Base-by-base conservation (phyloP, 2,329 filamentous ascomycete genomes). In the Ceratocystis destructans region DNA sequence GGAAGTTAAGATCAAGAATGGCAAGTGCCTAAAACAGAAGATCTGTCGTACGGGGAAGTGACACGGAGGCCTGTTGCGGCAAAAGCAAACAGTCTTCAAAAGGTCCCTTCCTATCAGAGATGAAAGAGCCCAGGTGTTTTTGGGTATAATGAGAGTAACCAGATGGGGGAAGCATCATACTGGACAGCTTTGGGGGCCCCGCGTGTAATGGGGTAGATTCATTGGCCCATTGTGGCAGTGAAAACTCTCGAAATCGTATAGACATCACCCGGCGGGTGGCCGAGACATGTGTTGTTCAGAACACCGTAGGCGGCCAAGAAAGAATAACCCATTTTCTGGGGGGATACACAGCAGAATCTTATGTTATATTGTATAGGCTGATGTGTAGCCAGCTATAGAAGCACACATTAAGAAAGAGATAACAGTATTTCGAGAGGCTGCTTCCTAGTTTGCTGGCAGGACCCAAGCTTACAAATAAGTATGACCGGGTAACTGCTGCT, bases 71-170 rank as follows among this genome's bases (percentile, higher is more conserved):
- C 20, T 53, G 22, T 59, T 37, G 17, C 25, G 25, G 17, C n/a
- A 59, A 25, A 31, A 37, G 55, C 55, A 59, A 59, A 59, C 55
- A 59, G 55, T 15, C 55, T n/a, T 59, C 33, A 31, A 59, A 59
- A 59, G 31, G 20, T 59, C 31, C 55, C 15, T 37, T 59, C 20
- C 20, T 37, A 59, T 31, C 15, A 59, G 33, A n/a, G 17, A 37
- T 8, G 55, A 59, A 37, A 37, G 28, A 25, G 28, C 3, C 8
- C 15, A 59, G 10, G 37, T 41, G 12, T 41, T 41, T 41, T 25
- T 41, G 10, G 37, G 10, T 15, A 37, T 17, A 15, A 31, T 59
- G 55, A 20, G 5, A 59, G n/a, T 28, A 59, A 20, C 20, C 55
- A 20, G 55, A 15, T 4, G 28, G 2, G 33, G 12, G 37, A 15